Evolutionary conservation across 2,329 filamentous ascomycete species (phyloP).

Genomic region (Xylariaceae sp.): DNA sequence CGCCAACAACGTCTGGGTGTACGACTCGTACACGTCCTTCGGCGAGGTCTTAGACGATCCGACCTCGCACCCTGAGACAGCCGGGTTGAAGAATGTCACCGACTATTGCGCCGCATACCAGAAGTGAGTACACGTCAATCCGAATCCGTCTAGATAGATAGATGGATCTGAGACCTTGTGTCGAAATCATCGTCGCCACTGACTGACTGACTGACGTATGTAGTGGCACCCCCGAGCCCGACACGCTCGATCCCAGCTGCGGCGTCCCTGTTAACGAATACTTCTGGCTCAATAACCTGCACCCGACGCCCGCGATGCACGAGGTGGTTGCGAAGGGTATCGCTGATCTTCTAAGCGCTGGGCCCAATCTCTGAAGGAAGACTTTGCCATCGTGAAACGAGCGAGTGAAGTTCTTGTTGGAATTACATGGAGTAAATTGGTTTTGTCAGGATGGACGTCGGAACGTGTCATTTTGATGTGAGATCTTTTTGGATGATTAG

Average conservation of each 20-base stretch:
- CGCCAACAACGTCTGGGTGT: conserved; percentile 43
- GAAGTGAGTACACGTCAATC: conserved; percentile 38
- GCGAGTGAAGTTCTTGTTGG: background rate
- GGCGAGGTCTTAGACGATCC: conserved; percentile 49
- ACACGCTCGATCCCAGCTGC: conserved; percentile 43
- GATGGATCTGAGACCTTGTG: background rate
- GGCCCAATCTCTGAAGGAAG: conserved; percentile 35
- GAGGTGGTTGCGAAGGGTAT: conserved; percentile 52
- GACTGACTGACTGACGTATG: conserved; percentile 11
- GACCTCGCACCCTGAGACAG: conserved; percentile 44
- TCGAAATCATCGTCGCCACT: background rate
- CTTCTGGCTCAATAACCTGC: conserved; percentile 58
- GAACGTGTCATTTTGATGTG: background rate
- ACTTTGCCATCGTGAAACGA: background rate
- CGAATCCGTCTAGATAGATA: background rate
- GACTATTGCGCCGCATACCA: conserved; percentile 50
- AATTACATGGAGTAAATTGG: background rate
- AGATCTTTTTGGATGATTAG: background rate
- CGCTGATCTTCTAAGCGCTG: conserved; percentile 35
- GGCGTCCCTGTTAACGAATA: conserved; percentile 55
- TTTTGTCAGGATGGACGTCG: background rate
- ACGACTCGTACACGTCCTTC: conserved; percentile 50
- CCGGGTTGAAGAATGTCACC: conserved; percentile 50
- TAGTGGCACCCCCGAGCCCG: conserved; percentile 41
- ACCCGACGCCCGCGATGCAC: conserved; percentile 60